A percentile compares a stretch with the other conserved stretches of the same genome.
phyloP scores from a whole-genome alignment of 306 rosid species.

The Pyrus bretschneideri region DNA sequence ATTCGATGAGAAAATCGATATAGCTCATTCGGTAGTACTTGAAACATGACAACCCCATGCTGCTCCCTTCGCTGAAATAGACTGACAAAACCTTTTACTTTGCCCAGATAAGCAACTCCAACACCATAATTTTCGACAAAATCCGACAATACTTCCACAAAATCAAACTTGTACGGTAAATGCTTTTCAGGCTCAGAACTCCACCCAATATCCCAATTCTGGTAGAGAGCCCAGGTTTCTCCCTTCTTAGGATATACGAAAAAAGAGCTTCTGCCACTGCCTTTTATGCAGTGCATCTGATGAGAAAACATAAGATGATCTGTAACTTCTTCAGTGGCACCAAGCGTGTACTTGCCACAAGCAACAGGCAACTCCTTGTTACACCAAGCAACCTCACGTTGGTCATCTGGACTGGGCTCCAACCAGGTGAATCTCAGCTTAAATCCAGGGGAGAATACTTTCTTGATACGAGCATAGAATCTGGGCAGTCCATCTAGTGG shows the following conservation, averaged over 20 bases:
- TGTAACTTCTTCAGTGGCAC: slow-evolving; percentile 23
- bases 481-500: slow-evolving; percentile 66
- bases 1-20: slow-evolving; percentile 73
- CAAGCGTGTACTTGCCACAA: slow-evolving; percentile 57
- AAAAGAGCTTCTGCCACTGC: slow-evolving; percentile 20
- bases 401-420: slow-evolving; percentile 47
- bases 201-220: slow-evolving; percentile 80
- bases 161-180: slow-evolving; percentile 34
- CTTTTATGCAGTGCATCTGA: slow-evolving; percentile 41
- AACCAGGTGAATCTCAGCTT: slow-evolving; percentile 66
- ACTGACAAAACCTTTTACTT: slow-evolving; percentile 75
- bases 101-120: slow-evolving; percentile 53
- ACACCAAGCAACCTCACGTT: slow-evolving; percentile 50
- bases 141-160: slow-evolving; percentile 69
- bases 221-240: slow-evolving; percentile 89
- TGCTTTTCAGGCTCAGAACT: slow-evolving; percentile 51
- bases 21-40: slow-evolving; percentile 46
- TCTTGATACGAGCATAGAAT: slow-evolving; percentile 64
- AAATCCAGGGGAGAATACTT: slow-evolving; percentile 54
- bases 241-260: slow-evolving; percentile 70
- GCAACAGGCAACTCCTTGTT: slow-evolving; percentile 53
- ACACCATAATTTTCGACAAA: slow-evolving; percentile 45
- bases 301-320: slow-evolving; percentile 63
- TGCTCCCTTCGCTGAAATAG: slow-evolving; percentile 50
- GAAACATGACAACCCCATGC: slow-evolving; percentile 27